Percentiles rank a stretch among this genome's conserved stretches.
Evolutionary conservation across 768 basidiomycete species (phyloP).

Genomic region (Chiua virens): DNA sequence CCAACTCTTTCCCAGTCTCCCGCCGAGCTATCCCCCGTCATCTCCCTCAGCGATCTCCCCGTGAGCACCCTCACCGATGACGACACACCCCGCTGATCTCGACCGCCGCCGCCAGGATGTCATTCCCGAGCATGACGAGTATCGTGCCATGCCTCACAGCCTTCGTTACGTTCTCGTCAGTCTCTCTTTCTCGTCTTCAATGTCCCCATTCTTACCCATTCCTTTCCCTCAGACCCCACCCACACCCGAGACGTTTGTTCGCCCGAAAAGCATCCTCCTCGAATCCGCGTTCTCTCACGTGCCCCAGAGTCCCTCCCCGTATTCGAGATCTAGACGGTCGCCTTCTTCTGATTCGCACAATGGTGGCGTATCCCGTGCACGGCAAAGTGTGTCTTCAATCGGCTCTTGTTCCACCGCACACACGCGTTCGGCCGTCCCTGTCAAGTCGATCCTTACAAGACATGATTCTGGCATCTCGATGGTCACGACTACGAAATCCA

Average conservation of each 20-base stretch:
- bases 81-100: constrained; percentile 21
- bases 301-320: constrained; percentile 10
- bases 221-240: constrained; percentile 24
- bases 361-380: constrained; percentile 24
- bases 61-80: constrained; percentile 26
- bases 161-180: constrained; percentile 31
- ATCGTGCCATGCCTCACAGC: constrained; percentile 28
- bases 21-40: constrained; percentile 22
- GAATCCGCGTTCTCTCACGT: constrained; percentile 13
- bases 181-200: constrained; percentile 3
- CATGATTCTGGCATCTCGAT: constrained; percentile 50
- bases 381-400: constrained; percentile 42
- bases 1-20: constrained; percentile 12
- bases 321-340: constrained; percentile 20
- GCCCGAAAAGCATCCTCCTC: constrained; percentile 30
- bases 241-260: constrained; percentile 8
- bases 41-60: constrained; percentile 24
- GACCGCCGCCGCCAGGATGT: constrained; percentile 24
- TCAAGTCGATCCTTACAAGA: constrained; percentile 61
- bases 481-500: constrained; percentile 27
- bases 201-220: constrained; percentile 6
- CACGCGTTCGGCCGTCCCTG: constrained; percentile 20
- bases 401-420: constrained; percentile 32
- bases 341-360: constrained; percentile 16
- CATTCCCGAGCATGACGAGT: constrained; percentile 30